Percentiles rank a stretch among this genome's conserved stretches.
These are phyloP conservation scores for Candida ipomoeae DNA, from an alignment of 805 yeast species.

Conservation along the genomic window DNA sequence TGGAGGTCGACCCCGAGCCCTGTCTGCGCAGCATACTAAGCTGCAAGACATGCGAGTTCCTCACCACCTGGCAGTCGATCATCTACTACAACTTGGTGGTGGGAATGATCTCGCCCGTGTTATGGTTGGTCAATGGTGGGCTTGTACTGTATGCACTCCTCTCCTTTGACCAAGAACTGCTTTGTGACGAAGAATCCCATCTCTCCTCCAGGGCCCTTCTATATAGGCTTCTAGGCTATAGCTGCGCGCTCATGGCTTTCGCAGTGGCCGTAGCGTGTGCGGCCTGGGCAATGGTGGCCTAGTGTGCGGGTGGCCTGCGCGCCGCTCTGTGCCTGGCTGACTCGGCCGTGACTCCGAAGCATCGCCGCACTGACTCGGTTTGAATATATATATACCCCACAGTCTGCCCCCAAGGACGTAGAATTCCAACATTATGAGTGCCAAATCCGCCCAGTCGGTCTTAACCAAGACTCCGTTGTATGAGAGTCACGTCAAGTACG, in stretches of 20 bases:
- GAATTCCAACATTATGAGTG: background rate
- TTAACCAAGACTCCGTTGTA: slow-evolving; percentile 72
- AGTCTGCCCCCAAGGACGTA: background rate
- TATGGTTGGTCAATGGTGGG: slow-evolving; percentile 9
- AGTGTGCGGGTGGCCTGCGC: background rate
- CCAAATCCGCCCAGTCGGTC: background rate
- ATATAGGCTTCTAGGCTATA: slow-evolving; percentile 2
- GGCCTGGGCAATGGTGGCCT: background rate
- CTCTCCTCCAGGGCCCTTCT: background rate
- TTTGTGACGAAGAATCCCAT: slow-evolving; percentile 3
- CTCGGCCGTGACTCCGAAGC: background rate
- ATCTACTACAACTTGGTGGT: slow-evolving; percentile 12
- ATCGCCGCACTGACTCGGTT: background rate
- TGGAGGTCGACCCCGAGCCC: background rate
- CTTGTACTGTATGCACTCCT: slow-evolving; percentile 6
- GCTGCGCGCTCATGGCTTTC: slow-evolving; percentile 1
- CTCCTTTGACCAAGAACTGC: slow-evolving; percentile 3
- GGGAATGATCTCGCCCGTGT: slow-evolving; percentile 11
- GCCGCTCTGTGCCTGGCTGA: background rate
- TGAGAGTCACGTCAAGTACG: slow-evolving; percentile 70
- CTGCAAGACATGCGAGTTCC: slow-evolving; percentile 11
- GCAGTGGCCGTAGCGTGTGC: slow-evolving; percentile 2
- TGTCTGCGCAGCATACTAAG: background rate
- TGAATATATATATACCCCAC: background rate
- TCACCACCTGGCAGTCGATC: slow-evolving; percentile 9